These are phyloP conservation scores for Colletotrichum horii DNA, from an alignment of 2,329 filamentous ascomycete species.

Conservation along the genomic window DNA sequence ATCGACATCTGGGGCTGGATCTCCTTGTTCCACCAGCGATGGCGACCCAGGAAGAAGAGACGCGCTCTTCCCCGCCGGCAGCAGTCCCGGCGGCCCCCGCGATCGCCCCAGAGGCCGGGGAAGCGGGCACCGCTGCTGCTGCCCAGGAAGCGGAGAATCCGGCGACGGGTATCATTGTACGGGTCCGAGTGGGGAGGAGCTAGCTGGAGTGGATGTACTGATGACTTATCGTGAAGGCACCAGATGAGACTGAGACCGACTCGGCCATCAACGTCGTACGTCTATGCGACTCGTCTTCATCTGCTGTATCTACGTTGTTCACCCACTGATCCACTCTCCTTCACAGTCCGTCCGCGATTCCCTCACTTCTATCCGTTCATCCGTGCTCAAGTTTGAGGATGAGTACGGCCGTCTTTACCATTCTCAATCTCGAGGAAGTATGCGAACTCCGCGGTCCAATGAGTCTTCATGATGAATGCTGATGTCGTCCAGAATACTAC, in stretches of 20 bases:
- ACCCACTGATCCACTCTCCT: fast-evolving
- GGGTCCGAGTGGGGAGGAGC: background rate
- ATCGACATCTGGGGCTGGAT: background rate
- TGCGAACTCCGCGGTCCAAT: background rate
- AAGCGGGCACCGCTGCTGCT: background rate
- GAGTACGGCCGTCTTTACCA: conserved; percentile 8
- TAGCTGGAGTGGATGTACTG: background rate
- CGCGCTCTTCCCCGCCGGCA: background rate
- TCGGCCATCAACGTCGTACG: conserved; percentile 12
- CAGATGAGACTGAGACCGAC: conserved; percentile 1
- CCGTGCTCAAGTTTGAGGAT: conserved; percentile 4
- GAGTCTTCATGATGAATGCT: background rate
- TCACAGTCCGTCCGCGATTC: conserved; percentile 8
- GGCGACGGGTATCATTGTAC: conserved; percentile 15
- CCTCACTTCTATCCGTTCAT: conserved; percentile 8
- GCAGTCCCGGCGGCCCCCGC: background rate
- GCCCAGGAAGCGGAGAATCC: background rate
- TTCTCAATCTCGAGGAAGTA: conserved; percentile 12
- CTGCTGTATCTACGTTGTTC: background rate
- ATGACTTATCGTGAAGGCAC: background rate
- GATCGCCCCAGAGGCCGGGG: background rate
- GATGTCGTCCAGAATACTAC: conserved; percentile 1
- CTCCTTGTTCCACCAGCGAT: background rate
- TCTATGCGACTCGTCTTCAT: background rate
- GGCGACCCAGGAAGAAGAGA: background rate